phyloP scores from a whole-genome alignment of 2,329 filamentous ascomycete genomes.

The Calonectria hongkongensis region DNA sequence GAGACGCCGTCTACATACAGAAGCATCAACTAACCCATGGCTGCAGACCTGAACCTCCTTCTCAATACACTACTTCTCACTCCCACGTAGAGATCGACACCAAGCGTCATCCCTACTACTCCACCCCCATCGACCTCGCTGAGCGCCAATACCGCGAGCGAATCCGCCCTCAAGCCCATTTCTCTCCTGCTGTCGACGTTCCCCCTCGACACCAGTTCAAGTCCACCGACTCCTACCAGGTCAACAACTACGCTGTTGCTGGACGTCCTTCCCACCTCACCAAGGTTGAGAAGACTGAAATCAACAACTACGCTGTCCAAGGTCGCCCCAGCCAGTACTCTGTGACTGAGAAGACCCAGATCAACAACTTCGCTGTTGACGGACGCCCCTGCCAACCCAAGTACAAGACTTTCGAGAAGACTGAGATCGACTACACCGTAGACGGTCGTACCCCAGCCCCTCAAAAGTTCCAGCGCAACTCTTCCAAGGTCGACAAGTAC shows the following conservation, averaged over 20 bases:
- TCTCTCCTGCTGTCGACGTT: slow-evolving; percentile 60
- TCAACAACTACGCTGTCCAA: slow-evolving; percentile 39
- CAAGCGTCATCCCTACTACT: slow-evolving; percentile 68
- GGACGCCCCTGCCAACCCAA: slow-evolving; percentile 31
- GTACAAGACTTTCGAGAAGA: slow-evolving; percentile 40
- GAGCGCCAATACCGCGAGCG: slow-evolving; percentile 81
- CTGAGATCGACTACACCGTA: slow-evolving; percentile 44
- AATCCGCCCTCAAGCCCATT: slow-evolving; percentile 70
- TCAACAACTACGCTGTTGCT: slow-evolving; percentile 57
- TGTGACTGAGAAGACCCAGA: slow-evolving; percentile 49
- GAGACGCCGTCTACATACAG: slow-evolving; percentile 57
- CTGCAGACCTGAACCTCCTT: slow-evolving; percentile 60
- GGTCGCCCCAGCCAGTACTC: slow-evolving; percentile 45
- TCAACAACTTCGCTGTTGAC: slow-evolving; percentile 48
- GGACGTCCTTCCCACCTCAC: slow-evolving; percentile 48
- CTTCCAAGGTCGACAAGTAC: slow-evolving; percentile 51
- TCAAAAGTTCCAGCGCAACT: slow-evolving; percentile 43
- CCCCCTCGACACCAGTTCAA: slow-evolving; percentile 59
- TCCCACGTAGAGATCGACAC: slow-evolving; percentile 80
- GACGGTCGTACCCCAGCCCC: slow-evolving; percentile 32
- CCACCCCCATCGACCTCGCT: slow-evolving; percentile 76
- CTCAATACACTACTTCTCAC: slow-evolving; percentile 72
- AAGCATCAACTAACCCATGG: slow-evolving; percentile 57
- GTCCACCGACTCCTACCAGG: slow-evolving; percentile 51
- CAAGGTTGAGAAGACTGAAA: slow-evolving; percentile 42